Evolutionary conservation across 1,284 basidiomycete genomes (phyloP), one percentile per base, ranked within the genome.

Genomic region (Mixia osmundae): DNA sequence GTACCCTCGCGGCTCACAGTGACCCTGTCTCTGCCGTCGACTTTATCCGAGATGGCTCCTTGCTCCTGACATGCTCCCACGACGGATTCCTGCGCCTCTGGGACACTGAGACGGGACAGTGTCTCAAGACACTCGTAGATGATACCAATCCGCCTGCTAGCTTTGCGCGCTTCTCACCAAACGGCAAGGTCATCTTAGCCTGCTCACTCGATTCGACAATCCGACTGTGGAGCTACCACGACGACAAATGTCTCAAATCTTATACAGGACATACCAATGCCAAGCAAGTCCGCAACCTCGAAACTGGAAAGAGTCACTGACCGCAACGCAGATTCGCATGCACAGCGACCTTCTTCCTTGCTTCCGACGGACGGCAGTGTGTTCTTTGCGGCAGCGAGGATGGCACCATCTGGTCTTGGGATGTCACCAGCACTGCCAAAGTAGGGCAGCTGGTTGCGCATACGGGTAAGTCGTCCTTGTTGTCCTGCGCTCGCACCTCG

Each of bases 41-140:
- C 39, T 99, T 94, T 62, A 94, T 80, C 56, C 66, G 75, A 36
- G 89, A 97, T 49, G 91, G 91, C 2, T 83, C 80, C 3, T 70
- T 95, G 45, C 76, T 97, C 26, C 76, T 83, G 2, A 87, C 79
- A 5, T 79, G 76, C 45, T 77, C 80, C 15, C 91, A 89, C 71
- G 91, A 99, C 57, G 89, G 87, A 2, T 59, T 94, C 33, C 87
- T 97, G 54, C 83, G 87, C 35, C 69, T 91, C 44, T 99, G 91
- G 91, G 87, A 95, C 51, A 74, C 80, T 0, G 74, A 82, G 37
- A 87, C 83, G 0, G 91, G 87, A 2, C 85, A 95, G 55, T 99
- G 91, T 58, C 63, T 99, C 28, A 95, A 89, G 56, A 97, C 91
- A 3, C 57, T 99, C 19, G 83, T 87, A 9, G 87, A 95, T 48